phyloP scores from a whole-genome alignment of 73 alveolate species.

The Effrenium voratum region DNA sequence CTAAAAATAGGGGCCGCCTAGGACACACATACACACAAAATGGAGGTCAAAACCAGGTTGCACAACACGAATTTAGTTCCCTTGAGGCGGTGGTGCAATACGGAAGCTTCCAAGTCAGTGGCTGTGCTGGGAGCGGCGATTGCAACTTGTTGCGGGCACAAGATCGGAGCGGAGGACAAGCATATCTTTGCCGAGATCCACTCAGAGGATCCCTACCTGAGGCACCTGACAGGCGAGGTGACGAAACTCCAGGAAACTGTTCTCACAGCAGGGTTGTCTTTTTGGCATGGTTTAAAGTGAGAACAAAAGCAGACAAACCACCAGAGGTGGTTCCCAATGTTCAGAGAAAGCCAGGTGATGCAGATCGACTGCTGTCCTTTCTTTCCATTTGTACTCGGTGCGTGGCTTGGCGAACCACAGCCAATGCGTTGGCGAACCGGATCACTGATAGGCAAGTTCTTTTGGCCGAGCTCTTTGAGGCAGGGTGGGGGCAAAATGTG shows the following conservation, averaged over 20 bases:
- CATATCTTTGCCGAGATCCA: slow-evolving; percentile 16
- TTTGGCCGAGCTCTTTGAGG: slow-evolving; percentile 52
- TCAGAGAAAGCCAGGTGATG: background rate
- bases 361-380: background rate
- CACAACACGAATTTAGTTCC: too few relatives aligned
- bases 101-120: too few relatives aligned
- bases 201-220: slow-evolving; percentile 35
- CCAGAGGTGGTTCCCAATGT: too few relatives aligned
- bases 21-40: too few relatives aligned
- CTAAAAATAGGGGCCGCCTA: too few relatives aligned
- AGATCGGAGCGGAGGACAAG: slow-evolving; percentile 31
- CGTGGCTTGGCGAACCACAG: slow-evolving; percentile 89
- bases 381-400: slow-evolving; percentile 59
- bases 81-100: too few relatives aligned
- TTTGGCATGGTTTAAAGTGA: too few relatives aligned
- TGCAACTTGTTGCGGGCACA: slow-evolving; percentile 82
- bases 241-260: too few relatives aligned
- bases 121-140: slow-evolving; percentile 66
- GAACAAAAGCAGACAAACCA: too few relatives aligned
- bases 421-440: slow-evolving; percentile 66
- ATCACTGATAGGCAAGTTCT: slow-evolving; percentile 39
- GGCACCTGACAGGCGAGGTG: background rate
- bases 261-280: too few relatives aligned
- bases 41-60: too few relatives aligned
- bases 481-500: too few relatives aligned